These are phyloP conservation scores for Tirmania nivea DNA, from an alignment of 495 filamentous ascomycete species.

Conservation along the genomic window DNA sequence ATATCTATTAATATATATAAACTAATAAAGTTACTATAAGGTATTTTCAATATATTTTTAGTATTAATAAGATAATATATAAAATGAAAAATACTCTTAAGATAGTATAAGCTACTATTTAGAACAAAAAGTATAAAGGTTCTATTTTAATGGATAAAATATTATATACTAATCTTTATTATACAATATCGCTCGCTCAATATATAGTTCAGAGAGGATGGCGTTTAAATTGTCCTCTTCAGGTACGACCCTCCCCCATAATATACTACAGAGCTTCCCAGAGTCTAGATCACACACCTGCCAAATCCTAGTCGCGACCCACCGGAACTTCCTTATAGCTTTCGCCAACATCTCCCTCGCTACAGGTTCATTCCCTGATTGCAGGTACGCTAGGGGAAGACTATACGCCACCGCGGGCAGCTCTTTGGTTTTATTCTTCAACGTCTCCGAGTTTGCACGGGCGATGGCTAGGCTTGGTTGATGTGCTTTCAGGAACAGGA, in stretches of 20 bases:
- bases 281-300: conserved; percentile 51
- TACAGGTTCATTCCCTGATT: conserved; percentile 37
- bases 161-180: too few species aligned
- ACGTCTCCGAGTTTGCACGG: conserved; percentile 36
- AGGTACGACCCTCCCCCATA: conserved; percentile 61
- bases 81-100: too few species aligned
- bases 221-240: conserved; percentile 33
- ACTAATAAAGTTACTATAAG: too few species aligned
- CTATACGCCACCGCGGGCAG: conserved; percentile 46
- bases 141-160: too few species aligned
- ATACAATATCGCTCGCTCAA: conserved; percentile 49
- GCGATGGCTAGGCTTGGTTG: conserved; percentile 58
- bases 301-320: conserved; percentile 58
- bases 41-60: too few species aligned
- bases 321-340: conserved; percentile 54
- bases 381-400: conserved; percentile 46
- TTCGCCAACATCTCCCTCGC: conserved; percentile 39
- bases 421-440: conserved; percentile 30
- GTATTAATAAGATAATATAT: too few species aligned
- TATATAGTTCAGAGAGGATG: conserved; percentile 56
- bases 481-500: conserved; percentile 56
- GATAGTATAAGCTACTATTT: too few species aligned
- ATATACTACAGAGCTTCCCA: conserved; percentile 34
- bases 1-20: too few species aligned
- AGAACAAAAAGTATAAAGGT: too few species aligned